Evolutionary conservation across 2,329 filamentous ascomycete species (phyloP).

Genomic region (Beauveria asiatica): DNA sequence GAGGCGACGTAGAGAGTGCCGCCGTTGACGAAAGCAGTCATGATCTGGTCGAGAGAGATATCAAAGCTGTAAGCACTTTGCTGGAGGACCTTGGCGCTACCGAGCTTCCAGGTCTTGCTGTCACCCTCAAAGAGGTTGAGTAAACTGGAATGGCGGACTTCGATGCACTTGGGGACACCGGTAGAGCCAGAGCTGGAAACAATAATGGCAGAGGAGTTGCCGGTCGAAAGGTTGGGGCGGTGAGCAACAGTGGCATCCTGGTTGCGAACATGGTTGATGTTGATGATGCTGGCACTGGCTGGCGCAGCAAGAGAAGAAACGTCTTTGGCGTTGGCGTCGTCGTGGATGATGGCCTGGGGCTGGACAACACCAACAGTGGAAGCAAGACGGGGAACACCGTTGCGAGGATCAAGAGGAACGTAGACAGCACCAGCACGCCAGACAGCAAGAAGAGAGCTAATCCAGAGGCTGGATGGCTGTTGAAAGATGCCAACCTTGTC

Average conservation of each 20-base stretch:
- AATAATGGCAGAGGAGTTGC: conserved; percentile 18
- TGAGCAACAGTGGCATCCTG: not conserved
- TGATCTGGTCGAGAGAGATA: conserved; percentile 29
- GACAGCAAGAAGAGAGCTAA: conserved; percentile 33
- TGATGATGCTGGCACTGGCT: conserved; percentile 4
- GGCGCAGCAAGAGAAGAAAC: conserved; percentile 7
- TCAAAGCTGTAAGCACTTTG: conserved; percentile 34
- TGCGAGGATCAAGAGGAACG: conserved; percentile 31
- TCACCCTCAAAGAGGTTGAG: conserved; percentile 21
- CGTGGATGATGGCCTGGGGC: conserved; percentile 19
- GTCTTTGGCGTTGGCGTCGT: conserved; percentile 9
- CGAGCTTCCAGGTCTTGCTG: conserved; percentile 13
- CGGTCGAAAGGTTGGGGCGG: conserved; percentile 9
- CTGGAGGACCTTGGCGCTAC: conserved; percentile 25
- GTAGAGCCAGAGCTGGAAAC: conserved; percentile 27
- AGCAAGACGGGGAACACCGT: conserved; percentile 8
- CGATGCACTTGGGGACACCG: conserved; percentile 33
- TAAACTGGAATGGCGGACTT: conserved; percentile 23
- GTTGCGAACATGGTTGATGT: conserved; percentile 1
- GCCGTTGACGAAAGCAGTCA: conserved; percentile 27
- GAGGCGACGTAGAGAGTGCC: conserved; percentile 29
- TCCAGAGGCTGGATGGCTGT: conserved; percentile 25
- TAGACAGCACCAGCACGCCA: conserved; percentile 28
- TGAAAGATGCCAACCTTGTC: conserved; percentile 15
- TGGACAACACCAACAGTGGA: conserved; percentile 16